Evolutionary conservation across 1,284 basidiomycete genomes (phyloP).

Genomic region (Grifola frondosa): DNA sequence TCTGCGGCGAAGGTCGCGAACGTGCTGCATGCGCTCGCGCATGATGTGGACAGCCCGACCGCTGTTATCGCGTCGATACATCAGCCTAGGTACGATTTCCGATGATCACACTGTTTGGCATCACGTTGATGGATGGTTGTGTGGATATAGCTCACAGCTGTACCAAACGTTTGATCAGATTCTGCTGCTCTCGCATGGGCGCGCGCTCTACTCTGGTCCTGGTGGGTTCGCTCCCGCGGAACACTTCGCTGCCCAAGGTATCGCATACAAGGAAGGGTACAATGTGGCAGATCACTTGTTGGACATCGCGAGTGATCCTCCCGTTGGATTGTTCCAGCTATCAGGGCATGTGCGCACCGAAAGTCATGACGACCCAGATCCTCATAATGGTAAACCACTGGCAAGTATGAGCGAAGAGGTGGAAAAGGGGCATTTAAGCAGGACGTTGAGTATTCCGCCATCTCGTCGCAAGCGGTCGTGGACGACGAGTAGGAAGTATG

Average conservation of each 20-base stretch:
- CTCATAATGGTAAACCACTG: too few species aligned
- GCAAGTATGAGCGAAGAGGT: conserved; percentile 14
- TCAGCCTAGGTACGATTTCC: conserved; percentile 64
- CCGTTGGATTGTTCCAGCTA: conserved; percentile 41
- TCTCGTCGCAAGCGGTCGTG: conserved; percentile 6
- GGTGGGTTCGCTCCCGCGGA: conserved; percentile 66
- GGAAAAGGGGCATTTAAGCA: conserved; percentile 14
- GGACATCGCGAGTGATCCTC: conserved; percentile 75
- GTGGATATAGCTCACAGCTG: conserved; percentile 61
- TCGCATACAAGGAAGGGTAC: conserved; percentile 65
- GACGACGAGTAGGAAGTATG: conserved; percentile 38
- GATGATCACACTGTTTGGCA: background rate
- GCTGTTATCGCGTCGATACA: conserved; percentile 87
- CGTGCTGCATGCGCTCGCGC: conserved; percentile 73
- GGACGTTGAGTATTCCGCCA: background rate
- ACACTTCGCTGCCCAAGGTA: conserved; percentile 54
- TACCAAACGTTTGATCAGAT: conserved; percentile 85
- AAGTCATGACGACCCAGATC: conserved; percentile 2
- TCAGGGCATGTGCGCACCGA: conserved; percentile 5
- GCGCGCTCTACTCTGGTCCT: conserved; percentile 77
- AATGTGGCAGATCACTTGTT: conserved; percentile 89
- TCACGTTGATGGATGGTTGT: background rate
- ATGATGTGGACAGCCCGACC: conserved; percentile 65
- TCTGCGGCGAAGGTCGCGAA: conserved; percentile 79
- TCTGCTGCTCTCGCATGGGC: conserved; percentile 75